Conservation (phyloP, 805 yeast species). For the Kuraishia capsulata region DNA sequence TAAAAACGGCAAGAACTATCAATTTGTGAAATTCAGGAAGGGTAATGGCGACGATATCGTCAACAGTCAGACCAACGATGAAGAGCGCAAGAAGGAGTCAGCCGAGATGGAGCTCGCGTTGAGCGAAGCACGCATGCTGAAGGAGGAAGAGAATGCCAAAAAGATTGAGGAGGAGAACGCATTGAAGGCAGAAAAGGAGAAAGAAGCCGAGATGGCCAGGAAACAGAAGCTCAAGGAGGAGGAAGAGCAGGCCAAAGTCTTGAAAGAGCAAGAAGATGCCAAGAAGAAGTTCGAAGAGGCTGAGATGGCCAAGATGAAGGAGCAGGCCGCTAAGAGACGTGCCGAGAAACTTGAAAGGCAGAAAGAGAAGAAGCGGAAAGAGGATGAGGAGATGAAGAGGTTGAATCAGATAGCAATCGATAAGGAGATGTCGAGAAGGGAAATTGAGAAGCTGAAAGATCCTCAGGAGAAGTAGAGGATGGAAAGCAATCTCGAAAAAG, state of each 20-base stretch:
- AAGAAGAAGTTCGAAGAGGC: slow-evolving; percentile 9
- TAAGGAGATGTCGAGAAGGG: slow-evolving; percentile 18
- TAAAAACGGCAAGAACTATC: slow-evolving; percentile 18
- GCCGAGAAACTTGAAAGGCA: slow-evolving; percentile 9
- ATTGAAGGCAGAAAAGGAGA: slow-evolving; percentile 6
- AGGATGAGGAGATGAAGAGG: slow-evolving; percentile 12
- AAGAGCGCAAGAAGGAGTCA: slow-evolving; percentile 10
- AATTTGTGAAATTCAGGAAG: slow-evolving; percentile 22
- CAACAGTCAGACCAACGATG: slow-evolving; percentile 17
- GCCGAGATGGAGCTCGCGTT: slow-evolving; percentile 10
- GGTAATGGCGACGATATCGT: slow-evolving; percentile 14
- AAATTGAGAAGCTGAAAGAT: slow-evolving; percentile 7
- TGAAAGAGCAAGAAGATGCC: slow-evolving; percentile 8
- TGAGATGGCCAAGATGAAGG: slow-evolving; percentile 22
- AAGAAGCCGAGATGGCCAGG: slow-evolving; percentile 5
- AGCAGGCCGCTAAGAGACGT: slow-evolving; percentile 15
- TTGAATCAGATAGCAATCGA: slow-evolving; percentile 16
- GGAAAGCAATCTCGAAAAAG: slow-evolving; percentile 8
- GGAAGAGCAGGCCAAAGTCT: slow-evolving; percentile 6
- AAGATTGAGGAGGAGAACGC: slow-evolving; percentile 8
- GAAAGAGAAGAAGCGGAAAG: slow-evolving; percentile 8
- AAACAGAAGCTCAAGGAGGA: slow-evolving; percentile 4
- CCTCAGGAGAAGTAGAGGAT: slow-evolving; percentile 7
- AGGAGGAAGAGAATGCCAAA: slow-evolving; percentile 8
- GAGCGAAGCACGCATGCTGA: slow-evolving; percentile 5